Conservation (phyloP, 2,329 filamentous ascomycete species). For the Xylariaceae sp. region DNA sequence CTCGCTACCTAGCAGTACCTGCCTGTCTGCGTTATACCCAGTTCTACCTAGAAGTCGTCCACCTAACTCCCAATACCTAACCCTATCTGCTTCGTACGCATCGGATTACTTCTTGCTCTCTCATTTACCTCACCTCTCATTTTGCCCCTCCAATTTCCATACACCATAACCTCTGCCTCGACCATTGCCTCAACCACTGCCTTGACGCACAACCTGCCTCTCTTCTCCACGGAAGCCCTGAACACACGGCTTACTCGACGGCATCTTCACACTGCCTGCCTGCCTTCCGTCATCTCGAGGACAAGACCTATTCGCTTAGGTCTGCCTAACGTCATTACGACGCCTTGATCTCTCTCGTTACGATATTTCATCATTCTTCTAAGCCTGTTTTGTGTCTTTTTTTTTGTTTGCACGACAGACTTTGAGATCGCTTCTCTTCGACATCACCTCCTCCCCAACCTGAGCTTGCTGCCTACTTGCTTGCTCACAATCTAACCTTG, state of each 20-base stretch:
- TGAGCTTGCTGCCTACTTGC: not conserved
- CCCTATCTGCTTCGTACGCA: conserved; percentile 1
- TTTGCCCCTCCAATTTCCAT: conserved; percentile 12
- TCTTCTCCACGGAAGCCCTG: too few species aligned
- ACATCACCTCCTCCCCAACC: too few species aligned
- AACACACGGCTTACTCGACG: too few species aligned
- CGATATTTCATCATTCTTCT: not conserved
- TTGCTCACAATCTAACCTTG: not conserved
- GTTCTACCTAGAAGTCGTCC: too few species aligned
- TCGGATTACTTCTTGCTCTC: conserved; percentile 1
- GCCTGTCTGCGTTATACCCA: not conserved
- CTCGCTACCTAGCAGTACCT: conserved; percentile 1
- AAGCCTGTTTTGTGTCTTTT: too few species aligned
- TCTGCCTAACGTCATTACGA: not conserved
- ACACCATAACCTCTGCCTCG: not conserved
- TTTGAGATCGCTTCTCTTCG: too few species aligned
- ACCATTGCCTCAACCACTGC: too few species aligned
- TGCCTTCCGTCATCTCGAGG: not conserved
- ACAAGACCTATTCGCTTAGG: not conserved
- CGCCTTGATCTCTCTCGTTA: not conserved
- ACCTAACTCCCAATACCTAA: conserved; percentile 1
- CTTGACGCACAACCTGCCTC: too few species aligned
- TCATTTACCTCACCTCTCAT: conserved; percentile 6
- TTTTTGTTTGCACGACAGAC: too few species aligned
- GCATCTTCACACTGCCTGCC: too few species aligned